Evolutionary conservation across 148 eudicot species (phyloP), one percentile per base, ranked within the genome.

Genomic region (Hydrangea macrophylla): DNA sequence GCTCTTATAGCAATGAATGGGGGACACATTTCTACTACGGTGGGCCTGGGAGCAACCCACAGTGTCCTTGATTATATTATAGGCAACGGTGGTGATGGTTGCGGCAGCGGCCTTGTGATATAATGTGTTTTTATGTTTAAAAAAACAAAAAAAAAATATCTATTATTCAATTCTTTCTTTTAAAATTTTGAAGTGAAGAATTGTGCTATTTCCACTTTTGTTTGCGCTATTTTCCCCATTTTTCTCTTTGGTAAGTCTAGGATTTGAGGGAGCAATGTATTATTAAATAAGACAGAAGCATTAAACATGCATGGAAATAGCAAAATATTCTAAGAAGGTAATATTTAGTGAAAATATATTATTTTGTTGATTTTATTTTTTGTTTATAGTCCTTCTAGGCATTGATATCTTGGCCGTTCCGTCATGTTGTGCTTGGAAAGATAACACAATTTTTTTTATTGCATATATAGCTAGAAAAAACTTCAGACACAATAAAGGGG

Each of bases 21-120:
- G 99, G 96, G 35, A 84, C 91, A 4, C 78, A 91, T 73, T 95
- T 95, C 71, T 95, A 89, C 83, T 94, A 82, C 70, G 99, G 99
- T 67, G 99, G 99, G 73, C 96, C 99, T 22, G 99, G 99, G 65
- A 87, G 74, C 72, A 95, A 81, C 77, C 90, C 93, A 23, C 78
- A 70, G 0, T 95, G 99, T 67, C 87, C 79, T 0, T 88, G 68
- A 78, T 42, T 2, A 17, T 48, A 18, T 18, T 48, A 1, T 11
- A 42, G 17, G 17, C 18, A 42, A 11, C 48, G 17, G 11, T 18
- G 1, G 6, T 42, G 17, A 13, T 42, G 17, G 4, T 42, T 12
- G 2, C 11, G 48, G 18, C 11, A 42, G 17, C 11, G 1, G 48
- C 48, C 17, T 11, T 40, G n/a, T n/a, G n/a, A 40, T 9, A 0